These are phyloP conservation scores for Colletotrichum sojae DNA, from an alignment of 2,329 filamentous ascomycete species.

Conservation along the genomic window DNA sequence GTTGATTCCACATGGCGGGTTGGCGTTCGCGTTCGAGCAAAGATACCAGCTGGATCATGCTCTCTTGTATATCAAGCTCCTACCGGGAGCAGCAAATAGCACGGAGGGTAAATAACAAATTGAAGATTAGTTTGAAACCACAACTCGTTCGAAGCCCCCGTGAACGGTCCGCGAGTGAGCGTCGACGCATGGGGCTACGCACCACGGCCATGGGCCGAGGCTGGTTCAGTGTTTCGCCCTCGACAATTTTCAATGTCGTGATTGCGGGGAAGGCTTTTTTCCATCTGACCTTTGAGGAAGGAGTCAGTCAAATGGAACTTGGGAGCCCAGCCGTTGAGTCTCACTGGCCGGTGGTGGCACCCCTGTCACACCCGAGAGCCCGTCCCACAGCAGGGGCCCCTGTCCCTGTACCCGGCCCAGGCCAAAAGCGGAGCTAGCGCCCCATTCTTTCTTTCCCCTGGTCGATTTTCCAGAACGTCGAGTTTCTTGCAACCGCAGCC, in stretches of 20 bases:
- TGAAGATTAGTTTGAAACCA: neutral
- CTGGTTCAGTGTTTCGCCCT: neutral
- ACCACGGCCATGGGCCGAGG: neutral
- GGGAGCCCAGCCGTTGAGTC: neutral
- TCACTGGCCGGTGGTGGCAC: slow-evolving; percentile 8
- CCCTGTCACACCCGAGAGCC: slow-evolving; percentile 2
- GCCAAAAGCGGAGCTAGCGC: slow-evolving; percentile 1
- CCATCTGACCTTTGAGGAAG: neutral
- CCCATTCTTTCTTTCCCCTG: slow-evolving; percentile 12
- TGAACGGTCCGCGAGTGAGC: no score
- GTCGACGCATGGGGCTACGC: no score
- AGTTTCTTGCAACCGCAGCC: slow-evolving; percentile 33
- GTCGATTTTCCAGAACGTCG: slow-evolving; percentile 29
- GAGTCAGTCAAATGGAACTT: neutral
- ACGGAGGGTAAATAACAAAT: slow-evolving; percentile 7
- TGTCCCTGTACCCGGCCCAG: slow-evolving; percentile 17
- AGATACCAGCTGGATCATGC: slow-evolving; percentile 14
- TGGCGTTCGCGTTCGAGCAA: slow-evolving; percentile 21
- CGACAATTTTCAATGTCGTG: neutral
- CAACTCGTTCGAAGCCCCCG: no score
- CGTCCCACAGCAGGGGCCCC: slow-evolving; percentile 9
- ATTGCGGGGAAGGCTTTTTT: neutral
- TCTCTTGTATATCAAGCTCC: slow-evolving; percentile 14
- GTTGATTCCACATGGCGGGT: slow-evolving; percentile 29
- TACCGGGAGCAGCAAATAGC: neutral